These are phyloP conservation scores for Yueomyces sp. DNA, from an alignment of 1,139 yeast species.

Conservation along the genomic window DNA sequence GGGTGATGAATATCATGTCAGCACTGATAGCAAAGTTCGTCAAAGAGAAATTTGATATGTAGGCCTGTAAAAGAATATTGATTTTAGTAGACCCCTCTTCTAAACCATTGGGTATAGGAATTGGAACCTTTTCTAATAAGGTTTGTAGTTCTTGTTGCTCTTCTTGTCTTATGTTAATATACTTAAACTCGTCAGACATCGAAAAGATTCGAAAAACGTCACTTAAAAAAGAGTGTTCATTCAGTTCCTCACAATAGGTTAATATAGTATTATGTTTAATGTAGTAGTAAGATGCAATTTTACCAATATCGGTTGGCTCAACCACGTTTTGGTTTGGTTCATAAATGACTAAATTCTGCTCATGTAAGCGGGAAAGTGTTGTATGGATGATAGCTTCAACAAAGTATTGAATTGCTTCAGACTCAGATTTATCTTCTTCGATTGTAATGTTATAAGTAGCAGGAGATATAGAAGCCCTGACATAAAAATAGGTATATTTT, in stretches of 20 bases:
- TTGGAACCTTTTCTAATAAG: slow-evolving; percentile 64
- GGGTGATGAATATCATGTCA: slow-evolving; percentile 88
- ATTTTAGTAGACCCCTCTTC: slow-evolving; percentile 71
- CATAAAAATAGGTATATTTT: slow-evolving; percentile 63
- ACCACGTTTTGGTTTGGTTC: slow-evolving; percentile 36
- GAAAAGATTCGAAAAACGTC: slow-evolving; percentile 73
- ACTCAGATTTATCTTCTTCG: slow-evolving; percentile 41
- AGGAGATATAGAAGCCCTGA: slow-evolving; percentile 70
- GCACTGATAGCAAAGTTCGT: slow-evolving; percentile 89
- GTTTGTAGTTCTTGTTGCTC: slow-evolving; percentile 69
- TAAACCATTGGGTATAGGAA: slow-evolving; percentile 66
- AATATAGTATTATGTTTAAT: slow-evolving; percentile 62
- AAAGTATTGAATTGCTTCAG: slow-evolving; percentile 31
- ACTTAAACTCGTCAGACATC: slow-evolving; percentile 72
- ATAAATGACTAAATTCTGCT: slow-evolving; percentile 47
- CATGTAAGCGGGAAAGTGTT: slow-evolving; percentile 48
- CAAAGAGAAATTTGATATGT: slow-evolving; percentile 58
- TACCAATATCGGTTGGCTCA: slow-evolving; percentile 64
- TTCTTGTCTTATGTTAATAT: slow-evolving; percentile 75
- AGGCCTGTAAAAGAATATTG: slow-evolving; percentile 70
- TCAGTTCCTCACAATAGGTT: slow-evolving; percentile 46
- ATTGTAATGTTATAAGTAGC: slow-evolving; percentile 58
- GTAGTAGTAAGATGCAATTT: slow-evolving; percentile 79
- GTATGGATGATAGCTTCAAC: slow-evolving; percentile 64
- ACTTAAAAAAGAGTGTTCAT: slow-evolving; percentile 53